phyloP scores from a whole-genome alignment of 805 yeast species.

The Saccharomycopsis fermentans region DNA sequence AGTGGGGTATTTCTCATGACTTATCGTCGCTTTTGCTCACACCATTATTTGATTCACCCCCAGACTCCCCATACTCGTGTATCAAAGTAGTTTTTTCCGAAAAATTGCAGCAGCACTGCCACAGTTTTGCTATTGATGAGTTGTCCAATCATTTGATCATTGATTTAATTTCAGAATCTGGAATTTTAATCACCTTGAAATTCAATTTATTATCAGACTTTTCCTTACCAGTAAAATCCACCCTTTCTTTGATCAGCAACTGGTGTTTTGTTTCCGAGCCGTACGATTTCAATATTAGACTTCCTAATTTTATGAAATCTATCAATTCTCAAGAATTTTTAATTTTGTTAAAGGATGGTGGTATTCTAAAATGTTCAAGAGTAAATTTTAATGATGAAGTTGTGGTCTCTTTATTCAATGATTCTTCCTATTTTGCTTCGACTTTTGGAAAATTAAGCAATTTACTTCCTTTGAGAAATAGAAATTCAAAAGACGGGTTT shows the following conservation, averaged over 20 bases:
- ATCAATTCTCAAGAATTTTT: slow-evolving; percentile 37
- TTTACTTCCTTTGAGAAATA: slow-evolving; percentile 17
- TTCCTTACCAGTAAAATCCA: slow-evolving; percentile 17
- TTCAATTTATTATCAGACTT: slow-evolving; percentile 36
- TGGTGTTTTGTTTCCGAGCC: slow-evolving; percentile 69
- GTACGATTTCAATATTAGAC: slow-evolving; percentile 48
- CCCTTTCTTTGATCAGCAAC: slow-evolving; percentile 27
- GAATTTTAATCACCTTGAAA: slow-evolving; percentile 40
- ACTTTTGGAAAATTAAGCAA: slow-evolving; percentile 25
- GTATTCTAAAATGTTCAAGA: slow-evolving; percentile 45
- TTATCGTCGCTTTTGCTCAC: slow-evolving; percentile 17
- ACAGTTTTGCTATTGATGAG: slow-evolving; percentile 27
- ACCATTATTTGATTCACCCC: slow-evolving; percentile 13
- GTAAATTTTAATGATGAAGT: slow-evolving; percentile 20
- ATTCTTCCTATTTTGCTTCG: slow-evolving; percentile 32
- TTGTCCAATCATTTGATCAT: slow-evolving; percentile 30
- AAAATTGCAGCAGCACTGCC: slow-evolving; percentile 28
- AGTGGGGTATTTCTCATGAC: slow-evolving; percentile 17
- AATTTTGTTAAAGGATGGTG: slow-evolving; percentile 68
- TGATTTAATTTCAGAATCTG: slow-evolving; percentile 45
- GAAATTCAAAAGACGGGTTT: slow-evolving; percentile 2
- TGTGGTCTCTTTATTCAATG: slow-evolving; percentile 40
- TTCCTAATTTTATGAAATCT: slow-evolving; percentile 44
- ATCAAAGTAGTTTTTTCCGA: slow-evolving; percentile 31
- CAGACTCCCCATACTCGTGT: not conserved